Evolutionary conservation across 768 basidiomycete genomes (phyloP).

Genomic region (Daedalea quercina): DNA sequence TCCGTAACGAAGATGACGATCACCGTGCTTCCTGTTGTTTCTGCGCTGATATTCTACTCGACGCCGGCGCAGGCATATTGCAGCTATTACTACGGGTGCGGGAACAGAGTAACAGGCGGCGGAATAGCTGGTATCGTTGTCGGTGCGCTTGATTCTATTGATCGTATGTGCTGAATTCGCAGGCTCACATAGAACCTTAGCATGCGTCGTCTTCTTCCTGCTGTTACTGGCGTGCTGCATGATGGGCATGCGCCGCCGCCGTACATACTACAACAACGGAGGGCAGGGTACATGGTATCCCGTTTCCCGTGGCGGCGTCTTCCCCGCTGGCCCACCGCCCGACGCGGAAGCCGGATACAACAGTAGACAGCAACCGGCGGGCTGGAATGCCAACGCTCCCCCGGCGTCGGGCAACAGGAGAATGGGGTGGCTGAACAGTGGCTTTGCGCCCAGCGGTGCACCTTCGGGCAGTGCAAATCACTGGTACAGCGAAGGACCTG

Average conservation of each 20-base stretch:
- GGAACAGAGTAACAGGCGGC: slow-evolving; percentile 6
- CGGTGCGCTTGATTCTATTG: slow-evolving; percentile 2
- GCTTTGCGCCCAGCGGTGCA: not conserved
- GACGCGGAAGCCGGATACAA: not conserved
- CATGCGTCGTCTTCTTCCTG: not conserved
- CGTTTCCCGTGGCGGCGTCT: not conserved
- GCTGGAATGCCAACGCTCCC: not conserved
- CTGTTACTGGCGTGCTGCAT: slow-evolving; percentile 4
- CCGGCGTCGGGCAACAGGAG: not conserved
- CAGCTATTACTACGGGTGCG: not conserved
- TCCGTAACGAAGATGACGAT: not conserved
- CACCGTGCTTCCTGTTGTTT: no score
- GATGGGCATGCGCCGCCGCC: slow-evolving; percentile 7
- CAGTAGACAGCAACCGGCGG: not conserved
- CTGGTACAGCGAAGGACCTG: not conserved
- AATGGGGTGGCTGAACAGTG: not conserved
- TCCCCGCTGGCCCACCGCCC: not conserved
- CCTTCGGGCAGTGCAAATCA: no score
- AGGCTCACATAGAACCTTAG: not conserved
- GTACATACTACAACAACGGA: not conserved
- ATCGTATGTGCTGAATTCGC: not conserved
- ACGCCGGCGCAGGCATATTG: not conserved
- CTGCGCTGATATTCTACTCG: not conserved
- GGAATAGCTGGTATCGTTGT: slow-evolving; percentile 15
- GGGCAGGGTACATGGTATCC: not conserved